These are phyloP conservation scores for Mycena leptocephala DNA, from an alignment of 768 basidiomycete species.

Conservation along the genomic window DNA sequence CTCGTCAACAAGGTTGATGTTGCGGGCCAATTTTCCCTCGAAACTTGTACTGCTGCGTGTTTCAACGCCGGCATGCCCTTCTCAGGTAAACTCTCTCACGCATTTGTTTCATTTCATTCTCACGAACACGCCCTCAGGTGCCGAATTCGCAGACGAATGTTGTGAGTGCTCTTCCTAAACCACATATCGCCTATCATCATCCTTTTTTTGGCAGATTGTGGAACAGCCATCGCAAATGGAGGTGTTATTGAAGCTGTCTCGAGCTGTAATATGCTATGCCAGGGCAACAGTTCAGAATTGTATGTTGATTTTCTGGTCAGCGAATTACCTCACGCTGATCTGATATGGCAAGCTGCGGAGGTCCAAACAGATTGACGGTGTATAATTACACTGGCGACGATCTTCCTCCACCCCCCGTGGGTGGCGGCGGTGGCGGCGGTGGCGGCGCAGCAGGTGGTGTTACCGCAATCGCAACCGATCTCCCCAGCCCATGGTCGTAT, in stretches of 20 bases:
- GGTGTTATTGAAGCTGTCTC: conserved; percentile 62
- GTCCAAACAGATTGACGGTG: conserved; percentile 76
- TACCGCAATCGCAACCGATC: too few relatives aligned
- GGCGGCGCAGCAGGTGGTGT: too few relatives aligned
- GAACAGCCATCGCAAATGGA: conserved; percentile 59
- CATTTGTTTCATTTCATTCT: conserved; percentile 49
- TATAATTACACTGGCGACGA: too few relatives aligned
- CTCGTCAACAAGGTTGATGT: conserved; percentile 49
- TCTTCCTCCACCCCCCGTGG: too few relatives aligned
- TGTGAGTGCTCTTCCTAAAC: conserved; percentile 52
- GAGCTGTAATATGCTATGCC: too few relatives aligned
- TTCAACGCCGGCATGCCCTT: conserved; percentile 66
- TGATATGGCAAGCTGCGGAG: conserved; percentile 65
- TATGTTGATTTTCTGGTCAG: too few relatives aligned
- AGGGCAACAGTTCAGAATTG: too few relatives aligned
- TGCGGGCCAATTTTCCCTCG: conserved; percentile 64
- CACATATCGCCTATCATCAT: conserved; percentile 9
- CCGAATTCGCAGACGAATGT: conserved; percentile 67
- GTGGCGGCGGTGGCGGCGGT: too few relatives aligned
- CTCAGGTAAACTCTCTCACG: too few relatives aligned
- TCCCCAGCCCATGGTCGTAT: conserved; percentile 74
- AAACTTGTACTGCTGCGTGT: conserved; percentile 74
- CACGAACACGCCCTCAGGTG: conserved; percentile 53
- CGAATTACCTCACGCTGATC: neutral
- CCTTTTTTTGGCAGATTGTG: conserved; percentile 65